Base-by-base conservation (phyloP, 306 rosid species). In the Sechiopsis laciniata region DNA sequence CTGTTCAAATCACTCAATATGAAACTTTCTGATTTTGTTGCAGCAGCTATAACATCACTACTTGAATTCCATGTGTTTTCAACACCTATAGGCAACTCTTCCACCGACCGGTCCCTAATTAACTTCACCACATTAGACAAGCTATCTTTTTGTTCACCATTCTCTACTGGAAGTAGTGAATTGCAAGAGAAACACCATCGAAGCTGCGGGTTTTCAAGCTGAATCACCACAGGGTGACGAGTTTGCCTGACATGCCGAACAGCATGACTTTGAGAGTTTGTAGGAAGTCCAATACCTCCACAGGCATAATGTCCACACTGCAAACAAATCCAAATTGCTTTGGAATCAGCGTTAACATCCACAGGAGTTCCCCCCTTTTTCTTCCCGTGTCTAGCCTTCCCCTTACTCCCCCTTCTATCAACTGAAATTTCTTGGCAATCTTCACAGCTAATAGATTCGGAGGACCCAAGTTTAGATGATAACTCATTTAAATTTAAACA, bases 151-250 rank as follows among this genome's bases (percentile, higher is more conserved):
- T 80, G 78, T 61, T 87, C 95, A 72, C 79, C 91, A 71, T 81
- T 78, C 73, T 85, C 96, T 61, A 74, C 80, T 66, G 85, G 80
- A 75, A 95, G 70, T 51, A 89, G 84, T 53, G 78, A 79, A 73
- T 79, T 78, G 77, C 99, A 95, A 60, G 78, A 79, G 75, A 95
- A 95, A 79, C 99, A 95, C 99, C 97, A 95, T 61, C 95, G 85
- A 21, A 91, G 76, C 78, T 85, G 96, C 26, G 96, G 96, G 40
- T 88, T 89, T 2, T 84, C 88, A 15, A 68, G 82, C 76, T 91
- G 85, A 71, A 91, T 83, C 72, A 83, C 88, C 68, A 95, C 78
- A 0, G 84, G 88, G 51, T 95, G 99, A n/a, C 80, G 87, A 60
- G 69, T 82, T 80, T 82, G 95, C 89, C 88, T 88, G 0, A 84